phyloP scores from a whole-genome alignment of 495 filamentous ascomycete genomes.

The Lasiosphaeris hirsuta region DNA sequence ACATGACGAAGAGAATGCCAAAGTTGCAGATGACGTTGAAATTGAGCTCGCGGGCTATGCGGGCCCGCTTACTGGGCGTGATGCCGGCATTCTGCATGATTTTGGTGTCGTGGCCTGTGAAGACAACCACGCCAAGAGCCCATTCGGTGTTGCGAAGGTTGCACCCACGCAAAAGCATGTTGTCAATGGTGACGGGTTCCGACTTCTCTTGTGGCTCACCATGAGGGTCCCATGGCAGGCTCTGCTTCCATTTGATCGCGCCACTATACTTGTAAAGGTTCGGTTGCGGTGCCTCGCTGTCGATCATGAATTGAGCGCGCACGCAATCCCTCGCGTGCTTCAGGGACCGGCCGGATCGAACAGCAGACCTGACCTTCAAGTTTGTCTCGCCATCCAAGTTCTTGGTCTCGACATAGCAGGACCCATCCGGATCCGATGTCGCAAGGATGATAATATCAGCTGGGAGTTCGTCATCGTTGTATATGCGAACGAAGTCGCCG shows the following conservation, averaged over 20 bases:
- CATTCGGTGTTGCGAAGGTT: constrained; percentile 95
- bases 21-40: constrained; percentile 99
- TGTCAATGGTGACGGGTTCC: constrained; percentile 92
- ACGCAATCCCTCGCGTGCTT: constrained; percentile 93
- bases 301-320: constrained; percentile 76
- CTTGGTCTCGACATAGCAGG: constrained; percentile 98
- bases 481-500: constrained; percentile 94
- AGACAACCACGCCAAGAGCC: constrained; percentile 92
- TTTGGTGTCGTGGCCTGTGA: constrained; percentile 96
- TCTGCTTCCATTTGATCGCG: constrained; percentile 82
- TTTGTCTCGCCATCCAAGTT: constrained; percentile 98
- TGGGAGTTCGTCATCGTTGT: constrained; percentile 93
- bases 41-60: constrained; percentile 88
- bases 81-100: constrained; percentile 99
- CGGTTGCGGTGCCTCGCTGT: constrained; percentile 87
- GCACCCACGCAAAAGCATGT: constrained; percentile 88
- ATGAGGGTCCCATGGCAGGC: constrained; percentile 55
- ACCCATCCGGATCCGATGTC: constrained; percentile 90
- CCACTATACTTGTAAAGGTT: constrained; percentile 94
- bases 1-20: constrained; percentile 84
- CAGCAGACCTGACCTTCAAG: constrained; percentile 87
- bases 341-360: constrained; percentile 78
- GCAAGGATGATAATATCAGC: constrained; percentile 95
- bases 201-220: constrained; percentile 70
- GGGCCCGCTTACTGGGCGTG: constrained; percentile 91